Conservation (phyloP, 1,284 basidiomycete genomes). For the Cryptococcus jaspeensis region DNA sequence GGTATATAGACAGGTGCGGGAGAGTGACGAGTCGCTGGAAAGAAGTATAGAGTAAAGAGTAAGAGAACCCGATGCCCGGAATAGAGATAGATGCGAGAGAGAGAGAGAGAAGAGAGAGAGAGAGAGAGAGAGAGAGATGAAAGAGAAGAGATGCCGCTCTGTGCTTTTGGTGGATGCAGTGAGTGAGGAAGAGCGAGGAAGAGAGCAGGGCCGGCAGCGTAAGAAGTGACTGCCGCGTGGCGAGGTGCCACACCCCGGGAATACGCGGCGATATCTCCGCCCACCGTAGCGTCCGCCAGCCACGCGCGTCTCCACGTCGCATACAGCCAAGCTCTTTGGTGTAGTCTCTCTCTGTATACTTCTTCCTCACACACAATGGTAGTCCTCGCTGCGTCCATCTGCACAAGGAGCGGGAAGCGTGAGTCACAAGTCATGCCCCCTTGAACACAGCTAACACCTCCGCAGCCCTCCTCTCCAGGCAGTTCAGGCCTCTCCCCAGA, state of each 20-base stretch:
- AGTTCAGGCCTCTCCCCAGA: conserved; percentile 91
- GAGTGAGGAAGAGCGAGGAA: conserved; percentile 7
- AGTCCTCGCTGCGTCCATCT: conserved; percentile 75
- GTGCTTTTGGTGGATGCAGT: conserved; percentile 1
- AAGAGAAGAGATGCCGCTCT: conserved; percentile 5
- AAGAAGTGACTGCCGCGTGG: not conserved
- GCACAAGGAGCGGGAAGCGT: conserved; percentile 61
- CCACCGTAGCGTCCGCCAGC: too few species aligned
- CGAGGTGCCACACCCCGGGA: conserved; percentile 6
- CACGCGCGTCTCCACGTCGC: not conserved
- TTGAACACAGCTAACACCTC: not conserved
- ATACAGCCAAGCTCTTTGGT: not conserved
- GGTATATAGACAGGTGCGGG: not conserved
- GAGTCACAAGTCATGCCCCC: conserved; percentile 17
- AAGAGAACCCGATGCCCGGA: conserved; percentile 8
- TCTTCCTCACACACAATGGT: conserved; percentile 33
- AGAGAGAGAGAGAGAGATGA: conserved; percentile 14
- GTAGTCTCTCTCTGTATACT: not conserved
- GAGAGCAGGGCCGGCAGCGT: conserved; percentile 7
- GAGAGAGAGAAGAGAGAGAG: conserved; percentile 15
- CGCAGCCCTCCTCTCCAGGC: conserved; percentile 90
- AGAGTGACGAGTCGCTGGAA: not conserved
- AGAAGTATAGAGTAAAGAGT: not conserved
- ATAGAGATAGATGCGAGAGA: conserved; percentile 9
- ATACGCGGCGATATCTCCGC: conserved; percentile 1